phyloP scores from a whole-genome alignment of 768 basidiomycete species.

The Boletus coccyginus region DNA sequence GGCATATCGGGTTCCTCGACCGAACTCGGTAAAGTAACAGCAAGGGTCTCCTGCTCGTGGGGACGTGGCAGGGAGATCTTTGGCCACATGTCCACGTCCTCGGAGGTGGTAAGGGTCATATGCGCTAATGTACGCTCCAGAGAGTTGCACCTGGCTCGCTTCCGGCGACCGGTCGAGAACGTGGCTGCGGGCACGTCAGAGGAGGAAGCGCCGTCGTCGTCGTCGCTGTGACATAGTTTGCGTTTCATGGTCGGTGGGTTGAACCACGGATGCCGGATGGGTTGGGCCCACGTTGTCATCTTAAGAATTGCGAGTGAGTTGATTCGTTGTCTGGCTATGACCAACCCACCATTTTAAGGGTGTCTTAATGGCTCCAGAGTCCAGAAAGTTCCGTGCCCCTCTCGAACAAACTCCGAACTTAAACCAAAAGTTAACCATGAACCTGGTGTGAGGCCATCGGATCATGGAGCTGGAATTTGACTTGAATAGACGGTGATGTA shows the following conservation, averaged over 20 bases:
- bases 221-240: conserved; percentile 26
- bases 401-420: too few relatives aligned
- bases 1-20: conserved; percentile 41
- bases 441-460: too few relatives aligned
- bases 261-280: conserved; percentile 46
- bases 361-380: too few relatives aligned
- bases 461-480: conserved; percentile 1
- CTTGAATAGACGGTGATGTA: conserved; percentile 10
- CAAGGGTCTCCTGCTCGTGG: conserved; percentile 1
- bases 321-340: too few relatives aligned
- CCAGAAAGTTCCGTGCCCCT: not conserved
- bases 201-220: conserved; percentile 10
- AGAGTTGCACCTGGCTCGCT: conserved; percentile 47
- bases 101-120: conserved; percentile 34
- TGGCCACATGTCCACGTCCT: conserved; percentile 20
- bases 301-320: not conserved
- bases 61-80: conserved; percentile 5
- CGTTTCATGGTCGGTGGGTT: conserved; percentile 40
- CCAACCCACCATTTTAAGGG: not conserved
- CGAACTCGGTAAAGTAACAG: conserved; percentile 32
- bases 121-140: conserved; percentile 60
- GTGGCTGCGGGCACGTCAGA: conserved; percentile 22
- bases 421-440: too few relatives aligned
- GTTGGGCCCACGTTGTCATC: conserved; percentile 34
- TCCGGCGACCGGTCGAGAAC: conserved; percentile 40